phyloP scores from a whole-genome alignment of 2,329 filamentous ascomycete species.

The Metarhizium humberi region DNA sequence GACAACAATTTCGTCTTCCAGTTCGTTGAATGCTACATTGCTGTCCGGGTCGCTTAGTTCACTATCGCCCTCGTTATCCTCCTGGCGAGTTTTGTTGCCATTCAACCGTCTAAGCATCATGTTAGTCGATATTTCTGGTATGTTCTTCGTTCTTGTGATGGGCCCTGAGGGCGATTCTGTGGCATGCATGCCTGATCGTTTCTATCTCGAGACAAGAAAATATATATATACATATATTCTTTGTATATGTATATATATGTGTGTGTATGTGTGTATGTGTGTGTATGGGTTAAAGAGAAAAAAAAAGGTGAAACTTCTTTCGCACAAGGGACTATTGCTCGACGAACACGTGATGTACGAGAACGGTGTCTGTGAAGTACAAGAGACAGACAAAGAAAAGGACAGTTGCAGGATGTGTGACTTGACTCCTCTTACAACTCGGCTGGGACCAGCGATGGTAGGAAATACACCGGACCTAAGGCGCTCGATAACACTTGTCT shows the following conservation, averaged over 20 bases:
- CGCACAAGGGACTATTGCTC: neutral
- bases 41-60: slow-evolving; percentile 34
- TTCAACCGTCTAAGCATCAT: slow-evolving; percentile 16
- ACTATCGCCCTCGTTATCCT: slow-evolving; percentile 29
- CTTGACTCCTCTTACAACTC: neutral
- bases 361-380: neutral
- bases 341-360: neutral
- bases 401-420: neutral
- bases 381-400: neutral
- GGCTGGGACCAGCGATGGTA: neutral
- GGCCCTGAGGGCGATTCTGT: neutral
- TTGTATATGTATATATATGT: too few relatives aligned
- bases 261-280: too few relatives aligned
- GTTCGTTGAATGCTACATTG: slow-evolving; percentile 25
- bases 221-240: too few relatives aligned
- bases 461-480: neutral
- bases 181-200: neutral
- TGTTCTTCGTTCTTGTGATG: neutral
- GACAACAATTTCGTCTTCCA: slow-evolving; percentile 46
- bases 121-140: slow-evolving; percentile 13
- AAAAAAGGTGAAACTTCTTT: neutral
- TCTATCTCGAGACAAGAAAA: neutral
- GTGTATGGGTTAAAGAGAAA: neutral
- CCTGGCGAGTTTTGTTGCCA: slow-evolving; percentile 20
- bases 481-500: neutral